Evolutionary conservation across 2,329 filamentous ascomycete genomes (phyloP), one percentile per base, ranked within the genome.

Genomic region (Epichloe aotearoae): DNA sequence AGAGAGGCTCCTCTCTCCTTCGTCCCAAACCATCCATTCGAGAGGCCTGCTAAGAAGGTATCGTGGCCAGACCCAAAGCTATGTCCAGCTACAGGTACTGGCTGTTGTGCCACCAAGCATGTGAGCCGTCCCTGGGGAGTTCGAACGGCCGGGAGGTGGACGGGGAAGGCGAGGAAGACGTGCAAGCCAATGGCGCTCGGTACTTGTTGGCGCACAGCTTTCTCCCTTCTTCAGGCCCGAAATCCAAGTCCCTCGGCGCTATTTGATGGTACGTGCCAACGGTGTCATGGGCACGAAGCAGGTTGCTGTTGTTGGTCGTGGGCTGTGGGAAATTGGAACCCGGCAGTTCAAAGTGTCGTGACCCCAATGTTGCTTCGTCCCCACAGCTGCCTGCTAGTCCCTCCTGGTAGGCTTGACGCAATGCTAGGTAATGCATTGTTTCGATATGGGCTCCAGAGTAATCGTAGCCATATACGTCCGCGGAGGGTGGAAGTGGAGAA

Each of bases 51-150:
- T 19, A 19, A 5, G 7, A 41, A 19, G 39, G 39, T 15, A 38
- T 38, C 37, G 19, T 23, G 30, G 20, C 37, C 19, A 14, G 19
- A 17, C 23, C 37, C 19, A 36, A 23, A 36, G 30, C 40, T 17
- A 36, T 46, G 37, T 42, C n/a, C 47, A 36, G 30, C 47, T 50
- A 50, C 19, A 50, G 47, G 47, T 23, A 30, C 33, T 42, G 40
- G 19, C 17, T 15, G 19, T 34, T 20, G 43, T 50, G 34, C 51
- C 51, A 51, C 49, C 49, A 51, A 5, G 26, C 42, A 39, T 36
- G 44, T 36, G 43, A 10, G 38, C 37, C 19, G 14, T 17, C 47
- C 14, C 41, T 15, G n/a, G 49, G 26, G 15, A 15, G 19, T 7
- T 50, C 33, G 26, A 50, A 45, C 34, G 38, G 33, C 41, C 41